These are phyloP conservation scores for Tetracladium setigerum DNA, from an alignment of 495 filamentous ascomycete genomes.

Conservation along the genomic window DNA sequence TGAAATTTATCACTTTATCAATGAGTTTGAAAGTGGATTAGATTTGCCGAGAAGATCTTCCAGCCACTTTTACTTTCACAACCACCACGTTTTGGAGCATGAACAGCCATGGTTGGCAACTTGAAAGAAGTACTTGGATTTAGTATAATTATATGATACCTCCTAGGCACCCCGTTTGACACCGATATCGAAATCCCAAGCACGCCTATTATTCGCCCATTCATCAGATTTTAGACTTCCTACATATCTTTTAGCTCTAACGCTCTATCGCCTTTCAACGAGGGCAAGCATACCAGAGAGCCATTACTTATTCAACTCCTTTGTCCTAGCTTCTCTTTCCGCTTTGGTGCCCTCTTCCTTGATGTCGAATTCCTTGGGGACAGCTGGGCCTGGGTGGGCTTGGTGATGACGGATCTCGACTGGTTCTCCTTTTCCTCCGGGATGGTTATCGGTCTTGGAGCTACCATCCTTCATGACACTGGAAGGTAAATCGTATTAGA, in stretches of 20 bases:
- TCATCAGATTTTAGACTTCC: too few relatives aligned
- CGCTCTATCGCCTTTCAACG: not conserved
- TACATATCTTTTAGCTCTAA: not conserved
- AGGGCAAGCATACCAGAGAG: slow-evolving; percentile 10
- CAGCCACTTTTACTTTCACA: too few relatives aligned
- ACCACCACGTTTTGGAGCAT: too few relatives aligned
- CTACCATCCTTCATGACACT: slow-evolving; percentile 23
- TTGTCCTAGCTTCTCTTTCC: slow-evolving; percentile 54
- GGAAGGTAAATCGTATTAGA: slow-evolving; percentile 8
- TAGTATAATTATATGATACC: too few relatives aligned
- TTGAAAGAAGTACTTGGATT: too few relatives aligned
- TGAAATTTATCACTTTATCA: too few relatives aligned
- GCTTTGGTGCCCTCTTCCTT: slow-evolving; percentile 54
- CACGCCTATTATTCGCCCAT: too few relatives aligned
- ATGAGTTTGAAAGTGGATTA: too few relatives aligned
- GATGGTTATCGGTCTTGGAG: slow-evolving; percentile 24
- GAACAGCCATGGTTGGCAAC: too few relatives aligned
- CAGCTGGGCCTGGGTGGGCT: slow-evolving; percentile 41
- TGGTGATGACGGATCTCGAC: slow-evolving; percentile 34
- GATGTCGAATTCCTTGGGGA: slow-evolving; percentile 36
- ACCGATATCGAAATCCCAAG: too few relatives aligned
- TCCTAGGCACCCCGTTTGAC: too few relatives aligned
- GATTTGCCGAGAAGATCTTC: too few relatives aligned
- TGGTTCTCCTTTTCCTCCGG: slow-evolving; percentile 25
- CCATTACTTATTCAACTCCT: slow-evolving; percentile 56